Evolutionary conservation across 768 basidiomycete genomes (phyloP), one percentile per base, ranked within the genome.

Genomic region (Mycena amicta): DNA sequence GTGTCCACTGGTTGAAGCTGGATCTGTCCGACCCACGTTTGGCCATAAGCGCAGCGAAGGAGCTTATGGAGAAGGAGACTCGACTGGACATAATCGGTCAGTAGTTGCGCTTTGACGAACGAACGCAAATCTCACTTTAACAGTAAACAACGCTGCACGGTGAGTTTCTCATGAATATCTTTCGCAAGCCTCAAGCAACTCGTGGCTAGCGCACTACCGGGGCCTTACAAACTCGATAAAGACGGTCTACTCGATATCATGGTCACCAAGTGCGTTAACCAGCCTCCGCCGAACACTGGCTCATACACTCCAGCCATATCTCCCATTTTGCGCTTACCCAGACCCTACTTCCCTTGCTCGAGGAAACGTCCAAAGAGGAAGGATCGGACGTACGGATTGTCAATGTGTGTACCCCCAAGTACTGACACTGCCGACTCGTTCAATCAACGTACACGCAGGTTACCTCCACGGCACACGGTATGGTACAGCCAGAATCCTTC

Each of bases 351-450:
- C 81, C 85, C 2, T 59, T 84, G 11, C 53, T 86, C 45, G 70
- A 72, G 49, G 66, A 70, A 45, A 85, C 85, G 0, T 76, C 80
- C 0, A 56, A 72, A 15, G 66, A 74, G 40, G 68, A 75, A 1
- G 72, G 67, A 12, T 71, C 79, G 2, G 85, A 86, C 53, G 85
- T 85, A 27, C 78, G 85, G 18, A 68, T 86, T 13, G 75, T 86
- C 1, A 75, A 77, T 37, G 83, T 85, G 45, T 41, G 77, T 65
- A 23, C 18, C 16, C 16, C 26, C 53, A 31, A 16, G 13, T 27
- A 6, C 18, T 16, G 23, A 4, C 18, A 28, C 18, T 59, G 20
- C 39, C 18, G 25, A 5, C n/a, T n/a, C n/a, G n/a, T n/a, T n/a
- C n/a, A 29, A 23, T 22, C 11, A 4, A 1, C 39, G 27, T 31